phyloP scores from a whole-genome alignment of 495 filamentous ascomycete genomes.

The Geoglossum glabrum region DNA sequence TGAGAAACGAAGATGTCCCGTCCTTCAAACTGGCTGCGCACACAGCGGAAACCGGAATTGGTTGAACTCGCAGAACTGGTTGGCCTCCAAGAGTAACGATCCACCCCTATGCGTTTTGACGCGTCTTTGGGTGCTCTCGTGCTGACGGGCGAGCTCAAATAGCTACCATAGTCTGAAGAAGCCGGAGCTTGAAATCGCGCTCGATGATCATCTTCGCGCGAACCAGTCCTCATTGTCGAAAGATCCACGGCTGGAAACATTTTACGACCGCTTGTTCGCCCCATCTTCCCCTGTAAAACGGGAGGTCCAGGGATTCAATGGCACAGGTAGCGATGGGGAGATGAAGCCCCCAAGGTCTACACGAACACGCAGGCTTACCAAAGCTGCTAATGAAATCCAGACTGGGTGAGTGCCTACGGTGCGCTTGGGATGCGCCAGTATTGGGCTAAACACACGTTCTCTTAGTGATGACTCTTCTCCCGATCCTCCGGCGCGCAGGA shows the following conservation, averaged over 20 bases:
- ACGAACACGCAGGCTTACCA: slow-evolving; percentile 1
- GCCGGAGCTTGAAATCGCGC: slow-evolving; percentile 52
- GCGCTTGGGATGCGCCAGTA: background rate
- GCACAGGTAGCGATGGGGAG: slow-evolving; percentile 19
- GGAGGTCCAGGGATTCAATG: slow-evolving; percentile 21
- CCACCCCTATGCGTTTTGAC: background rate
- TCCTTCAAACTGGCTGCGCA: slow-evolving; percentile 50
- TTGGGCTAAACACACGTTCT: background rate
- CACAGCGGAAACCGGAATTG: slow-evolving; percentile 70
- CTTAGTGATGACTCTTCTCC: slow-evolving; percentile 8
- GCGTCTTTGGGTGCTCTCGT: background rate
- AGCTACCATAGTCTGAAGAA: slow-evolving; percentile 61
- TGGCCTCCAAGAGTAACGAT: slow-evolving; percentile 49
- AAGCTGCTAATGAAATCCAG: background rate
- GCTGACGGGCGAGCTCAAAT: background rate
- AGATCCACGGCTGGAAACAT: slow-evolving; percentile 47
- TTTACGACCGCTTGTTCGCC: slow-evolving; percentile 47
- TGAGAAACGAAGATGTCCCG: slow-evolving; percentile 29
- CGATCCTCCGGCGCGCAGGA: slow-evolving; percentile 6
- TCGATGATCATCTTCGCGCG: slow-evolving; percentile 54
- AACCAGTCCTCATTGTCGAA: slow-evolving; percentile 38
- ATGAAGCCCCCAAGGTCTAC: slow-evolving; percentile 22
- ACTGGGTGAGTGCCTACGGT: background rate
- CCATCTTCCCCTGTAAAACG: slow-evolving; percentile 58
- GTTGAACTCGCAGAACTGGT: slow-evolving; percentile 51